Base-by-base conservation (phyloP, 768 basidiomycete species). In the Amanita rimosa region DNA sequence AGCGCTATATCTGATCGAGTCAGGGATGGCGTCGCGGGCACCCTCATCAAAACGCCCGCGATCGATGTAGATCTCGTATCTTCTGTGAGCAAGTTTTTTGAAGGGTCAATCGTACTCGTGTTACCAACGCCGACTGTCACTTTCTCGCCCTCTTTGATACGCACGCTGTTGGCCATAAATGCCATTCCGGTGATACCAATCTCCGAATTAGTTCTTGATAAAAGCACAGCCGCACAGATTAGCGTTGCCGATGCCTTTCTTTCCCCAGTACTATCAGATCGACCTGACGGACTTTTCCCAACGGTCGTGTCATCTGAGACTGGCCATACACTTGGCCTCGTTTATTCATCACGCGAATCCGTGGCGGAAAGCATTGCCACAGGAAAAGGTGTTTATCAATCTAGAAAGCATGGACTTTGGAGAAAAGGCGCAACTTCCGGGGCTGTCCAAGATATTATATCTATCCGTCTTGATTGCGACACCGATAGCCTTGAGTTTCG, bases 361-460 rank as follows among this genome's bases (percentile, higher is more conserved):
- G 73, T 98, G 57, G 76, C 74, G 43, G 89, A 94, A 62, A 85
- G 87, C 56, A 91, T 99, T 62, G 52, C 80, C 33, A 83, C 91
- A 2, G 91, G 92, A 22, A 84, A 83, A 60, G 96, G 96, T 13
- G 84, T 95, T 10, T 99, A 99, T 62, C 93, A 97, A 61, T 97
- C 94, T 16, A 81, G 96, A 52, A 92, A 89, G 61, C 90, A 95
- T 58, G 94, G 94, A 13, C 69, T 98, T 27, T 99, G 96, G 96
- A 72, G 86, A 44, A 99, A 99, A 62, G 96, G 96, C 13, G 94
- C 91, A 67, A 94, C 93, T 0, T 94, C 91, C 13, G 95, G 95
- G 11, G 85, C 95, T 13, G 89, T 85, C 3, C 96, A 99, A 59
- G 79, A 88, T 14, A 77, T 99, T 48, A 67, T 90, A 26, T 74